Conservation (phyloP, 352 stramenopile species). For the Bremia lactucae region DNA sequence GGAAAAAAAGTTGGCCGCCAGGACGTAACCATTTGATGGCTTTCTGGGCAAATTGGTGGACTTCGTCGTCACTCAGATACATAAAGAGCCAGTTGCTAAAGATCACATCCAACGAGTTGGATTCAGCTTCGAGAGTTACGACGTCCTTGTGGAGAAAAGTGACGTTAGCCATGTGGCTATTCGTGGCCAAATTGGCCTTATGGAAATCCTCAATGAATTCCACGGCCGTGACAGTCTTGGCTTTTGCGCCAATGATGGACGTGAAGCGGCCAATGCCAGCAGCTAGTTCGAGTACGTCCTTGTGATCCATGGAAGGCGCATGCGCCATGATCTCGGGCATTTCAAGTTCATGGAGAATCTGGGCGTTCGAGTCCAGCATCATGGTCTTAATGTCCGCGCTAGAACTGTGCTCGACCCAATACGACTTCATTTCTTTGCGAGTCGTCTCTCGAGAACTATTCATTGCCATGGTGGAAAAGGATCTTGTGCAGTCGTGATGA, state of each 20-base stretch:
- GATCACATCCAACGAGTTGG: constrained; percentile 56
- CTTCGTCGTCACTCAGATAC: constrained; percentile 53
- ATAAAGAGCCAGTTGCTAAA: constrained; percentile 77
- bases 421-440: constrained; percentile 66
- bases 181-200: constrained; percentile 36
- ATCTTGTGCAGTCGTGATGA: background rate
- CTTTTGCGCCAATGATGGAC: constrained; percentile 30
- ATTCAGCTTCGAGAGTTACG: constrained; percentile 39
- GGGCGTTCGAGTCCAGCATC: constrained; percentile 79
- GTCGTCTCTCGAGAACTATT: constrained; percentile 26
- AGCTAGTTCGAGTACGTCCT: constrained; percentile 59
- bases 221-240: constrained; percentile 49
- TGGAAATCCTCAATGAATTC: constrained; percentile 79
- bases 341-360: constrained; percentile 61
- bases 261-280: constrained; percentile 64
- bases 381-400: constrained; percentile 67
- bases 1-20: constrained; percentile 55
- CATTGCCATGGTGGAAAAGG: constrained; percentile 31
- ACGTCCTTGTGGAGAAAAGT: constrained; percentile 62
- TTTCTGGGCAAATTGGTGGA: constrained; percentile 43
- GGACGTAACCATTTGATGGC: constrained; percentile 52
- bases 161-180: constrained; percentile 47
- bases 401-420: constrained; percentile 59
- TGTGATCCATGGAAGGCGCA: constrained; percentile 38
- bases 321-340: constrained; percentile 69